Base-by-base conservation (phyloP, 352 stramenopile species). In the Pythium dissotocum region DNA sequence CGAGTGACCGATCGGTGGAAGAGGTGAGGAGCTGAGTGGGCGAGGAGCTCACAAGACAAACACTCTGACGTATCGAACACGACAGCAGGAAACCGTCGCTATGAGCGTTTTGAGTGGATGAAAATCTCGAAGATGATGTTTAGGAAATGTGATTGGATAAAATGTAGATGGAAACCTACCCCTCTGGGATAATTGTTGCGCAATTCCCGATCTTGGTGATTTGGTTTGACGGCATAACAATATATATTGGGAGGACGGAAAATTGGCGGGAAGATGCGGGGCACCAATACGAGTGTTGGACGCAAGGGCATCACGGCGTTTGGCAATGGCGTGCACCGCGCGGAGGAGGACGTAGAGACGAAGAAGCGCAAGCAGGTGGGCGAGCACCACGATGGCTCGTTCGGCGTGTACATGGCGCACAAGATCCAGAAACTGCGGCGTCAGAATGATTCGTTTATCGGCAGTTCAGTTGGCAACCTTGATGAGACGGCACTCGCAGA, bases 361-460 rank as follows among this genome's bases (percentile, higher is more conserved):
- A 67, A 59, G 40, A 79, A 80, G 65, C 74, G 71, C n/a, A 74
- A 85, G 73, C 69, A 76, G 14, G 64, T 94, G 48, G 89, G 87
- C 44, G 85, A 95, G 77, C 89, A 97, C 74, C 89, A 97, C 70
- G 88, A 84, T 67, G 90, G 90, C 16, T 89, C 76, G 73, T 97
- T 92, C 66, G 77, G 89, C 52, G 79, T 96, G 38, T 98, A 98
- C 82, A 97, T 97, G 87, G 67, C 78, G 2, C 90, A 97, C 73
- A 98, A 98, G 77, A 93, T 97, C 66, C 82, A 93, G 68, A 97
- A 97, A 69, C 78, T 98, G 13, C 78, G 88, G 8, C 63, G 60
- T 4, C 86, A 97, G 67, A 94, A 95, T 65, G 75, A 75, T 9
- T 62, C 62, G 21, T 69, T 91, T 21, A 44, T 66, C 1, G 36